Conservation (phyloP, 2,329 filamentous ascomycete species). For the Aureobasidium vineae region DNA sequence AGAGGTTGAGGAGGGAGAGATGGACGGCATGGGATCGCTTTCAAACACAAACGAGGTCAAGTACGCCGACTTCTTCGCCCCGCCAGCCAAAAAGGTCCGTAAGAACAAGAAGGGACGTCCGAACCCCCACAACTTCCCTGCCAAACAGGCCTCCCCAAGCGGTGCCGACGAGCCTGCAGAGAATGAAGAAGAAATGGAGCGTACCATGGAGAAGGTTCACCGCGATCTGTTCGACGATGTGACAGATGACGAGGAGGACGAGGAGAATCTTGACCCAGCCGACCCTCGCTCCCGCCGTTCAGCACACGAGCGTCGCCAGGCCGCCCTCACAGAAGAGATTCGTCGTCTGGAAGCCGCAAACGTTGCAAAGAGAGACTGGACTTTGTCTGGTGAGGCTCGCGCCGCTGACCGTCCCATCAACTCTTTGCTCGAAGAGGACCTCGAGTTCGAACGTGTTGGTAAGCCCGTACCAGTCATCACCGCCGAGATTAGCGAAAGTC, state of each 20-base stretch:
- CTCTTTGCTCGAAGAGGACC: constrained; percentile 87
- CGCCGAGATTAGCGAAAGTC: constrained; percentile 81
- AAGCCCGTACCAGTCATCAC: constrained; percentile 96
- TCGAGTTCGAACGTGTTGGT: constrained; percentile 92
- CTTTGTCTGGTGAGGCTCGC: constrained; percentile 80
- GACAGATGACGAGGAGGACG: constrained; percentile 60
- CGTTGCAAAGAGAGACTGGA: constrained; percentile 88
- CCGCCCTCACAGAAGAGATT: constrained; percentile 85
- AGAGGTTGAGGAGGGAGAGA: constrained; percentile 56
- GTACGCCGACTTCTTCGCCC: constrained; percentile 92
- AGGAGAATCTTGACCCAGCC: constrained; percentile 62
- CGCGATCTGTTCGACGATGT: constrained; percentile 88
- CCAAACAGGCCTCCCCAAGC: constrained; percentile 39
- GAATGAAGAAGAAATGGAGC: constrained; percentile 65
- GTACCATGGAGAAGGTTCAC: constrained; percentile 81
- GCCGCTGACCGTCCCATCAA: constrained; percentile 82
- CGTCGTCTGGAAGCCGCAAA: constrained; percentile 85
- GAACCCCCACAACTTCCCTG: constrained; percentile 53
- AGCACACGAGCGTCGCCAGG: constrained; percentile 81
- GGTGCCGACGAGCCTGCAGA: constrained; percentile 46
- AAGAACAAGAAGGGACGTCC: constrained; percentile 58
- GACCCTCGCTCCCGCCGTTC: constrained; percentile 74
- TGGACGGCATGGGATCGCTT: constrained; percentile 53
- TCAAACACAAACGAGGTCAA: constrained; percentile 83
- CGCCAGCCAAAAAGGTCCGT: constrained; percentile 62